These are phyloP conservation scores for Termitomyces sp. DNA, from an alignment of 768 basidiomycete genomes.

Conservation along the genomic window DNA sequence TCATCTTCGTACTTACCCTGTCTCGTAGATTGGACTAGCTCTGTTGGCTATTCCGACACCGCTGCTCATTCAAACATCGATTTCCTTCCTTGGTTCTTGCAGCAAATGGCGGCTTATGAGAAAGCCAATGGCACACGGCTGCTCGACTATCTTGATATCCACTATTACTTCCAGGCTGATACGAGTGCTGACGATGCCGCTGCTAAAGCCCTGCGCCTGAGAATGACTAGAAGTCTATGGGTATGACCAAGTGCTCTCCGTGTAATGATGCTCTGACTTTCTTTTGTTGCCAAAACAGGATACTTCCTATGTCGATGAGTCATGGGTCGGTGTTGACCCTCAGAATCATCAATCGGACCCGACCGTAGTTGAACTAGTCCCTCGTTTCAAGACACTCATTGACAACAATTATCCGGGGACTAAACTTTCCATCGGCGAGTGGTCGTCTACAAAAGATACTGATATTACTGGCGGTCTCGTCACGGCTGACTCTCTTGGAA, in stretches of 20 bases:
- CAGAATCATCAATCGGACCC: conserved; percentile 45
- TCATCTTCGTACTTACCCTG: not conserved
- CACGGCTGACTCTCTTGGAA: conserved; percentile 44
- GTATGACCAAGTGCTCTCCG: conserved; percentile 17
- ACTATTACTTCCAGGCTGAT: conserved; percentile 50
- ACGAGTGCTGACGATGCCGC: conserved; percentile 47
- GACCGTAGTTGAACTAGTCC: conserved; percentile 37
- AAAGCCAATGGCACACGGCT: conserved; percentile 31
- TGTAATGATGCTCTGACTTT: not conserved
- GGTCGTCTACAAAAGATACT: conserved; percentile 40
- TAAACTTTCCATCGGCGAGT: conserved; percentile 49
- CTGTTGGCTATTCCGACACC: conserved; percentile 40
- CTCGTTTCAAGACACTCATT: conserved; percentile 45
- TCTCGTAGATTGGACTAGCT: conserved; percentile 44
- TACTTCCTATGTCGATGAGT: conserved; percentile 46
- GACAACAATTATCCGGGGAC: conserved; percentile 46
- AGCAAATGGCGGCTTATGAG: conserved; percentile 37
- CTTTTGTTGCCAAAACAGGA: conserved; percentile 26
- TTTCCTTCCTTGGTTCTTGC: conserved; percentile 52
- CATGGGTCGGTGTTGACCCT: conserved; percentile 38
- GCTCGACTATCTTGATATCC: conserved; percentile 51
- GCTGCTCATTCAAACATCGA: conserved; percentile 46
- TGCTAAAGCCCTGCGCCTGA: conserved; percentile 43
- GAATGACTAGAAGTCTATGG: conserved; percentile 48
- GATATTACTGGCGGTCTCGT: conserved; percentile 50